phyloP scores from a whole-genome alignment of 768 basidiomycete genomes.

The Russula ochroleuca region DNA sequence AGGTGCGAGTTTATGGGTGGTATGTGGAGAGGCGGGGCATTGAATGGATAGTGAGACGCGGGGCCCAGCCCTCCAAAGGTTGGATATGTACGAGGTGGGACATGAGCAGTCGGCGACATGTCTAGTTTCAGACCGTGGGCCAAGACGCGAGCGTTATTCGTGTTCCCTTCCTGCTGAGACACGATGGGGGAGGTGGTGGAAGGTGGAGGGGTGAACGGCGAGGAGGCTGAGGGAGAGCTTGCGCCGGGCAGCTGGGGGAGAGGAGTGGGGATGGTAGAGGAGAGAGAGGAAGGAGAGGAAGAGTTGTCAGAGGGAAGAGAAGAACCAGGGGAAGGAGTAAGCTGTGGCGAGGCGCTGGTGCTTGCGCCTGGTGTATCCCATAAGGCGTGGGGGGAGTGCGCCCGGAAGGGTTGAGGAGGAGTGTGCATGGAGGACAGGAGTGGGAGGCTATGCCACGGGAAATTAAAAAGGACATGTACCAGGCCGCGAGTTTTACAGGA shows the following conservation, averaged over 20 bases:
- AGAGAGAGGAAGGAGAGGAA: slow-evolving; percentile 19
- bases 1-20: slow-evolving; percentile 21
- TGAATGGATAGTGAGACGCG: slow-evolving; percentile 38
- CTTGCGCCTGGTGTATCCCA: slow-evolving; percentile 30
- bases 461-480: slow-evolving; percentile 21
- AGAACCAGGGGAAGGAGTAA: slow-evolving; percentile 21
- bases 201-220: slow-evolving; percentile 18
- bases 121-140: slow-evolving; percentile 19
- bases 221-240: slow-evolving; percentile 15
- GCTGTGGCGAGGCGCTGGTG: slow-evolving; percentile 26
- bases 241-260: slow-evolving; percentile 25
- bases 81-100: slow-evolving; percentile 21
- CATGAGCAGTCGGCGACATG: slow-evolving; percentile 25
- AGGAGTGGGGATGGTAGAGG: slow-evolving; percentile 16
- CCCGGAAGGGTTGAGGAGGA: slow-evolving; percentile 23
- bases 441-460: slow-evolving; percentile 23
- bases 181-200: slow-evolving; percentile 4
- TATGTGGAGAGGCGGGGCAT: slow-evolving; percentile 30
- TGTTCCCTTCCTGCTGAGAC: slow-evolving; percentile 20
- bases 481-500: slow-evolving; percentile 24
- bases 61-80: slow-evolving; percentile 25
- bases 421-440: slow-evolving; percentile 25
- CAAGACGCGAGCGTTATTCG: slow-evolving; percentile 16
- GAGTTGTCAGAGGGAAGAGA: slow-evolving; percentile 25
- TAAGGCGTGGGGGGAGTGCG: slow-evolving; percentile 26